Percentiles rank a stretch among this genome's conserved stretches.
phyloP scores from a whole-genome alignment of 2,329 filamentous ascomycete genomes.

The Penicillium sp. region DNA sequence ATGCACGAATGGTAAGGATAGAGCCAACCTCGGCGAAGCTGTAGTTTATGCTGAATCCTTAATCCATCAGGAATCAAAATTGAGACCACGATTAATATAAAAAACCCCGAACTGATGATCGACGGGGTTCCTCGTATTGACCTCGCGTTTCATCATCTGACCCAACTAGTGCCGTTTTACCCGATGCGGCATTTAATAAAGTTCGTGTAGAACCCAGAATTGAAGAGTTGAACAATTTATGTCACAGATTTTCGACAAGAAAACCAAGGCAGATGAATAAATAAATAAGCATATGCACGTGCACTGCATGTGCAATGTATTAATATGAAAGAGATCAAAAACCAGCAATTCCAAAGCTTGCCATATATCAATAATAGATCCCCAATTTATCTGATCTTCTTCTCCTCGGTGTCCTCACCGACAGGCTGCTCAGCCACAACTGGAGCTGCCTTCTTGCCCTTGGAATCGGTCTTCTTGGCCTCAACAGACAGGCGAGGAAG shows the following conservation, averaged over 20 bases:
- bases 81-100: neutral
- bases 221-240: neutral
- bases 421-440: constrained; percentile 2
- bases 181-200: neutral
- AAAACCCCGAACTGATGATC: neutral
- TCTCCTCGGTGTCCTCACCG: constrained; percentile 13
- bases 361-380: neutral
- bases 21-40: neutral
- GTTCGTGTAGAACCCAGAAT: neutral
- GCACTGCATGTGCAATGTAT: no score
- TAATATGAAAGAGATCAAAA: neutral
- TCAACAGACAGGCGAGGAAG: constrained; percentile 57
- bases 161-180: neutral
- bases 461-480: constrained; percentile 28
- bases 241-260: neutral
- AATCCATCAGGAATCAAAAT: neutral
- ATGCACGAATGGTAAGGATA: neutral
- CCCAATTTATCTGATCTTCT: constrained; percentile 21
- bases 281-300: neutral
- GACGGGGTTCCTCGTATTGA: neutral
- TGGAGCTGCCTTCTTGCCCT: constrained; percentile 19
- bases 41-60: neutral
- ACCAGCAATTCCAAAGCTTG: neutral
- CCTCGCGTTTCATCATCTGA: neutral
- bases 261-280: neutral